Conservation (phyloP, 805 yeast species). For the Wickerhamomyces ciferrii region DNA sequence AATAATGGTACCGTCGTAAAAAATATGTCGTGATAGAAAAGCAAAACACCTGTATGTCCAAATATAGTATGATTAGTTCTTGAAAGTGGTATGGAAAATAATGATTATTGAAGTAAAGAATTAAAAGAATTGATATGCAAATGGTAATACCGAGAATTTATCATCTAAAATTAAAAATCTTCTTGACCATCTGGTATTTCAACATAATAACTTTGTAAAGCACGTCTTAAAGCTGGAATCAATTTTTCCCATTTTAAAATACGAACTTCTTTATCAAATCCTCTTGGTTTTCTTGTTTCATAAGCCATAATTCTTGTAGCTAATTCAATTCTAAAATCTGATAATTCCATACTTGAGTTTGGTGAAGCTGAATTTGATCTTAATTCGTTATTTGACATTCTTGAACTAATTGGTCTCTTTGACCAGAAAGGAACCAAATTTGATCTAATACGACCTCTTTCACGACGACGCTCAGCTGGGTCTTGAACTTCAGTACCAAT, state of each 20-base stretch:
- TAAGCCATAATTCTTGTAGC: constrained; percentile 65
- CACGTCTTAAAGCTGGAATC: constrained; percentile 55
- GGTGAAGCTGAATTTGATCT: constrained; percentile 6
- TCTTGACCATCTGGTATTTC: constrained; percentile 38
- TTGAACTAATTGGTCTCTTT: constrained; percentile 49
- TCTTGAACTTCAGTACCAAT: constrained; percentile 44
- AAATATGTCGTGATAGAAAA: background rate
- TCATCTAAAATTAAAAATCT: background rate
- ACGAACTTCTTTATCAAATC: constrained; percentile 64
- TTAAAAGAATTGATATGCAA: background rate
- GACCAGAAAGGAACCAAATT: constrained; percentile 67
- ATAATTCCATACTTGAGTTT: constrained; percentile 15
- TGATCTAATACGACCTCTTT: constrained; percentile 61
- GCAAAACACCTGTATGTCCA: background rate
- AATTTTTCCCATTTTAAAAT: constrained; percentile 57
- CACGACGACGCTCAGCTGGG: constrained; percentile 50
- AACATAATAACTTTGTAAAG: constrained; percentile 59
- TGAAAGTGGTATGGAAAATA: background rate
- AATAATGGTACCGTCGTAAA: background rate
- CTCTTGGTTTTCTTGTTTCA: constrained; percentile 57
- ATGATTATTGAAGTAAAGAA: no score
- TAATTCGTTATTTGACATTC: constrained; percentile 11
- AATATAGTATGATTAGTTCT: no score
- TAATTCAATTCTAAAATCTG: constrained; percentile 42
- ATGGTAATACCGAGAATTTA: background rate